phyloP scores from a whole-genome alignment of 768 basidiomycete species.

The Heimioporus sp. region DNA sequence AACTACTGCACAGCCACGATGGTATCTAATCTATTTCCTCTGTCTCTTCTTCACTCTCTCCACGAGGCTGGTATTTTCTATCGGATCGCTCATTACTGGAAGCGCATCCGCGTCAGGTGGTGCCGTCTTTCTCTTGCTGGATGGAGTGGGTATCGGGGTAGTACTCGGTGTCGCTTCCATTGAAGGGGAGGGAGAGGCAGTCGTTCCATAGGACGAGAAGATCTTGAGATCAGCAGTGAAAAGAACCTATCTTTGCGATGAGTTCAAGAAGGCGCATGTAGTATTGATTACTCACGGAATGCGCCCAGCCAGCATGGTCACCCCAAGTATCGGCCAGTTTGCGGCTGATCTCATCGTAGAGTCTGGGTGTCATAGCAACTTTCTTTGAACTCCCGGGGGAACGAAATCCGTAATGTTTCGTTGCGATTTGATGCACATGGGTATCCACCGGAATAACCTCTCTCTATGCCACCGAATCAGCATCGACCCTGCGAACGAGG shows the following conservation, averaged over 20 bases:
- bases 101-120: slow-evolving; percentile 5
- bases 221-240: slow-evolving; percentile 74
- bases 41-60: slow-evolving; percentile 46
- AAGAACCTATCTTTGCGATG: slow-evolving; percentile 47
- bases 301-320: slow-evolving; percentile 87
- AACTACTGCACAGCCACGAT: slow-evolving; percentile 17
- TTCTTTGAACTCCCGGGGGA: slow-evolving; percentile 42
- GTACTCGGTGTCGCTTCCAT: slow-evolving; percentile 14
- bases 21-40: slow-evolving; percentile 4
- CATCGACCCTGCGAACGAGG: not conserved
- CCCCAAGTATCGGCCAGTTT: slow-evolving; percentile 74
- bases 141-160: slow-evolving; percentile 30
- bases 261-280: not conserved
- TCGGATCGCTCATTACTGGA: not conserved
- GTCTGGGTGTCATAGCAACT: slow-evolving; percentile 64
- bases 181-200: slow-evolving; percentile 18
- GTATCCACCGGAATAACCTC: slow-evolving; percentile 95
- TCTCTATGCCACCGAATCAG: slow-evolving; percentile 42
- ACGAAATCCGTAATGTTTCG: slow-evolving; percentile 72
- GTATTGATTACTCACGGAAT: slow-evolving; percentile 52
- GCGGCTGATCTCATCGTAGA: slow-evolving; percentile 70
- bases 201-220: slow-evolving; percentile 59
- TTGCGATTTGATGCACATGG: slow-evolving; percentile 88
- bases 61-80: slow-evolving; percentile 27
- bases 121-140: slow-evolving; percentile 30